Evolutionary conservation across 139 green algal genomes (phyloP), one percentile per base, ranked within the genome.

Genomic region (Chlorella sp.): DNA sequence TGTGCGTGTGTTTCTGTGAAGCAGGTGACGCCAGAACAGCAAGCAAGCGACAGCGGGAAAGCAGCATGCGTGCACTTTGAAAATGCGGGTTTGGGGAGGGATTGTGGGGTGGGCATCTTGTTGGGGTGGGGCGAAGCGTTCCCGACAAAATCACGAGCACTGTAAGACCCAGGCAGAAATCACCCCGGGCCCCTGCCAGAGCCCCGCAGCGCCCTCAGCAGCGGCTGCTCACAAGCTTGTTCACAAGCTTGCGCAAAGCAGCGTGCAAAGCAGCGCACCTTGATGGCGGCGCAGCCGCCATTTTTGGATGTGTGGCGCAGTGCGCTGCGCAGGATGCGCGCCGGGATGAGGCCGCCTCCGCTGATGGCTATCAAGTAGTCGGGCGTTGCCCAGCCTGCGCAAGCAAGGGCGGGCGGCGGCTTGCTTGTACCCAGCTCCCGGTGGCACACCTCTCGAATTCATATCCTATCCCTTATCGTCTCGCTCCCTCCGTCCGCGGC

Each of bases 261-360:
- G 34, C 48, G 48, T 3, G 16, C 36, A 32, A 1, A 30, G 32
- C 57, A 15, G 15, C 66, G 39, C 68, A 81, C 84, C 84, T 88
- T 88, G 73, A 89, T 83, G 19, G 71, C n/a, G 18, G 85, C 85
- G 37, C 85, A 89, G 85, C 71, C 85, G 48, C 71, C 73, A 19
- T 83, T 36, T 21, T 75, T 89, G 85, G 85, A 77, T 26, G 22
- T 57, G 0, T 36, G 28, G 42, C 85, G 71, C 85, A 89, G 73
- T n/a, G 73, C 85, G 19, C 16, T 37, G 42, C 85, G 71, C 48
- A 89, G 71, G 85, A 89, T 84, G 71, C 85, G 85, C 12, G 85
- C 85, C 0, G 85, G 85, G 73, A 89, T 89, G 32, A 89, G 85
- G 42, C 85, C 85, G n/a, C 85, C 82, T 86, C 85, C 85, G 22